Conservation (phyloP, 2,329 filamentous ascomycete genomes). For the Pseudogymnoascus sp. region DNA sequence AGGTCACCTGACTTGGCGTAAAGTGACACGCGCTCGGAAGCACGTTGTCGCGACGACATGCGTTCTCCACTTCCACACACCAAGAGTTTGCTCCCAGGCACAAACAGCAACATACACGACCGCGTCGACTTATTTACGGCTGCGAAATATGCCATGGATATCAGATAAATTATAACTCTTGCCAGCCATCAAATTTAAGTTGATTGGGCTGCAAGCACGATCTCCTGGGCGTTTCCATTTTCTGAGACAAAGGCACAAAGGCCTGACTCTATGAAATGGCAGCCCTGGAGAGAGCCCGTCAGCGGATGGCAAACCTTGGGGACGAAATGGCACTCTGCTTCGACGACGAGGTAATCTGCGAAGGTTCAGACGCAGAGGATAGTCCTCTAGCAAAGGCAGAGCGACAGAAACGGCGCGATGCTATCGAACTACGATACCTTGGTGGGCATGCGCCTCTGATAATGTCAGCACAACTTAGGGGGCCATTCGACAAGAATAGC, state of each 20-base stretch:
- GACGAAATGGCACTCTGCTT: neutral
- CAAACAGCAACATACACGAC: neutral
- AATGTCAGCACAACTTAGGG: conserved; percentile 51
- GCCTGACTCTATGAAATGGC: neutral
- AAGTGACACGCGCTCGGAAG: conserved; percentile 5
- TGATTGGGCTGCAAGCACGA: neutral
- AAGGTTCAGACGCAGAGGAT: neutral
- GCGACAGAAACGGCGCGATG: conserved; percentile 49
- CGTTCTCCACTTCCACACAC: neutral
- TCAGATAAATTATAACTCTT: neutral
- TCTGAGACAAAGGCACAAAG: neutral
- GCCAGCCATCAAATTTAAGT: neutral
- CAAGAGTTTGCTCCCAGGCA: conserved; percentile 4
- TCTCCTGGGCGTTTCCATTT: neutral
- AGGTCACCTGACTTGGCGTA: conserved; percentile 1
- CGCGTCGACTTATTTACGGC: neutral
- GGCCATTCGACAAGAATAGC: conserved; percentile 47
- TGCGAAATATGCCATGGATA: neutral
- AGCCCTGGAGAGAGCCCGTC: neutral
- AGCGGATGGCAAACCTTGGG: neutral
- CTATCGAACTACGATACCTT: conserved; percentile 50
- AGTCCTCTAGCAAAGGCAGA: conserved; percentile 32
- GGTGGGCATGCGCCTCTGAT: conserved; percentile 48
- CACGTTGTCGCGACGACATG: conserved; percentile 7
- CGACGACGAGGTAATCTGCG: neutral